Conservation (phyloP, 768 basidiomycete species). For the Mycena amicta region DNA sequence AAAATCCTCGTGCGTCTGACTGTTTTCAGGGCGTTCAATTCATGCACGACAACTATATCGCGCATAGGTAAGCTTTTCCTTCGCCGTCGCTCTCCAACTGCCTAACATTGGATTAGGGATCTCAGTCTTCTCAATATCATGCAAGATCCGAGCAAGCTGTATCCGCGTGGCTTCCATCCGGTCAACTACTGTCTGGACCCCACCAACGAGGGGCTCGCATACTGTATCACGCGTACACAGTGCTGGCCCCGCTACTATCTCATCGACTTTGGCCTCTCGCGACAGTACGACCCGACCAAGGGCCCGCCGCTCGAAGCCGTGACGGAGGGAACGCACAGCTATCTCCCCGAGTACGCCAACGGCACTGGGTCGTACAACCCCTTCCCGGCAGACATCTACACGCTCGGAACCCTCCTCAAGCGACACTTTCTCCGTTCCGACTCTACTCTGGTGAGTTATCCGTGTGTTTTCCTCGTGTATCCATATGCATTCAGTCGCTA, state of each 20-base stretch:
- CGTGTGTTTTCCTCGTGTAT: not conserved
- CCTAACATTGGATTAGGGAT: constrained; percentile 16
- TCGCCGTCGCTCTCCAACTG: not conserved
- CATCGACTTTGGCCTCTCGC: constrained; percentile 25
- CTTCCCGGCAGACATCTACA: constrained; percentile 37
- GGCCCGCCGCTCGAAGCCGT: constrained; percentile 20
- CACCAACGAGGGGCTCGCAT: constrained; percentile 8
- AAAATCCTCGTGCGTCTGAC: not conserved
- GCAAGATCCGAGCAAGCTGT: constrained; percentile 24
- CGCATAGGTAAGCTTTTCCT: constrained; percentile 21
- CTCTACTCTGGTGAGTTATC: not conserved
- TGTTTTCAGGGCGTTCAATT: constrained; percentile 23
- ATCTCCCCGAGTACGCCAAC: constrained; percentile 33
- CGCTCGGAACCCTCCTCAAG: constrained; percentile 32
- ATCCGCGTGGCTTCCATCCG: constrained; percentile 23
- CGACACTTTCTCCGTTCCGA: constrained; percentile 25
- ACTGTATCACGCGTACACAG: constrained; percentile 19
- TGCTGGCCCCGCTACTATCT: constrained; percentile 25
- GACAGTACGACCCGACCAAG: constrained; percentile 17
- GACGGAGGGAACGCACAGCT: constrained; percentile 6
- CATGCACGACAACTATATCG: constrained; percentile 28
- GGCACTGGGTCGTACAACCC: constrained; percentile 26
- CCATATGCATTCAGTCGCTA: not conserved
- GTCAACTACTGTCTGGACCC: constrained; percentile 16
- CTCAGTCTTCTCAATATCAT: constrained; percentile 23